phyloP scores from a whole-genome alignment of 306 rosid genomes.

The Lagenaria siceraria region DNA sequence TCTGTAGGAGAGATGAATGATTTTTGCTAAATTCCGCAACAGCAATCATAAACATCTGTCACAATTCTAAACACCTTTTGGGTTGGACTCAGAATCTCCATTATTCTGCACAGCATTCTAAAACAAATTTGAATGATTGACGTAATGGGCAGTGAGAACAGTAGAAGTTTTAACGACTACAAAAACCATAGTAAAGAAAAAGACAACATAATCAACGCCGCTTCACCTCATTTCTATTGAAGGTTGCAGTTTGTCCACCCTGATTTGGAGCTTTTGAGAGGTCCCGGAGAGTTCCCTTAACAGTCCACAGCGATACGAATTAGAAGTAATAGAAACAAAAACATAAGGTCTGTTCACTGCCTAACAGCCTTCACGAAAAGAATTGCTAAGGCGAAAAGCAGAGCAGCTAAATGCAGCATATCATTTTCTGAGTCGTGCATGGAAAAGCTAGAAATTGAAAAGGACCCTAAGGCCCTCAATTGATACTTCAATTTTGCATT shows the following conservation, averaged over 20 bases:
- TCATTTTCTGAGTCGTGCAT: background rate
- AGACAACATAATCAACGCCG: background rate
- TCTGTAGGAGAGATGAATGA: background rate
- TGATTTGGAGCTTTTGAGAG: slow-evolving; percentile 33
- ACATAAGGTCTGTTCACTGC: background rate
- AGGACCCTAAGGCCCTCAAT: too few relatives aligned
- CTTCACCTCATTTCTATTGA: slow-evolving; percentile 36
- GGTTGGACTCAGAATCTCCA: background rate
- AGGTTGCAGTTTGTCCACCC: slow-evolving; percentile 30
- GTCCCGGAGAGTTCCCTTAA: slow-evolving; percentile 62
- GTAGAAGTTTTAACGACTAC: background rate
- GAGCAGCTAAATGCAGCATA: background rate
- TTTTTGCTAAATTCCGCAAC: background rate
- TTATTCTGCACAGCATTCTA: background rate
- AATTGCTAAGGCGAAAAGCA: background rate
- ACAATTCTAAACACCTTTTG: background rate
- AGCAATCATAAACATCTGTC: background rate
- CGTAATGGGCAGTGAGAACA: background rate
- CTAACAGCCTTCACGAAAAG: background rate
- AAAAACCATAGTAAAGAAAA: background rate
- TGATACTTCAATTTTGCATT: too few relatives aligned
- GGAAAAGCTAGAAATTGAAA: too few relatives aligned
- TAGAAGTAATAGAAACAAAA: background rate
- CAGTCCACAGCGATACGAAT: slow-evolving; percentile 7
- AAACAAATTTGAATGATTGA: background rate